Conservation (phyloP, 305 asterid species). For the Rubia occidens region DNA sequence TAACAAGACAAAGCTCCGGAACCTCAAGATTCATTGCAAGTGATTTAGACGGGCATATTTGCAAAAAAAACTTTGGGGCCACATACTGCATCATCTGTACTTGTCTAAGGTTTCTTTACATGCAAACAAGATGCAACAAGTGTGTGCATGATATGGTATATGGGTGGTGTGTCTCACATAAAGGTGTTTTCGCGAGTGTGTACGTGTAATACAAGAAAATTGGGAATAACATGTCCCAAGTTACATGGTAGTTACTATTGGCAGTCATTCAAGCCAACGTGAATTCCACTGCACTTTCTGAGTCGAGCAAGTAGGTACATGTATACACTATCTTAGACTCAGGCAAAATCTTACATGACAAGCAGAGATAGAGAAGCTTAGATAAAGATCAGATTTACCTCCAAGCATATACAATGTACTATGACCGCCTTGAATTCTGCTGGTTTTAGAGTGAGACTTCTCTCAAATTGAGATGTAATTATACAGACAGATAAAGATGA, state of each 20-base stretch:
- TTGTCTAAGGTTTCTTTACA: background rate
- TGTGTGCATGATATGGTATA: too few species aligned
- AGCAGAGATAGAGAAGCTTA: background rate
- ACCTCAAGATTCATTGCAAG: too few species aligned
- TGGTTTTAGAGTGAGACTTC: conserved; percentile 32
- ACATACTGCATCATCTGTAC: background rate
- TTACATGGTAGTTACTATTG: background rate
- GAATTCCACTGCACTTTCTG: background rate
- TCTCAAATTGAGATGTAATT: too few species aligned
- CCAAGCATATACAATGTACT: conserved; percentile 43
- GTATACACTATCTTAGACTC: too few species aligned
- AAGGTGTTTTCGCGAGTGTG: background rate
- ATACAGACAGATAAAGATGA: too few species aligned
- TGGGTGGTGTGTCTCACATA: too few species aligned
- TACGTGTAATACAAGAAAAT: background rate
- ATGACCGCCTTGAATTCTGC: conserved; percentile 28
- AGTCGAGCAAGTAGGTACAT: too few species aligned
- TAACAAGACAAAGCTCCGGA: conserved; percentile 99
- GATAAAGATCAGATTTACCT: conserved; percentile 31
- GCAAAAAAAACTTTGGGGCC: too few species aligned
- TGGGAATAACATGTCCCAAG: background rate
- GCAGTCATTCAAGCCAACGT: background rate
- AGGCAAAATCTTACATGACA: background rate
- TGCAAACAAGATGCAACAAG: background rate
- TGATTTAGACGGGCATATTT: too few species aligned